phyloP scores from a whole-genome alignment of 805 yeast species.

The Sugiyamaella chiloensis region DNA sequence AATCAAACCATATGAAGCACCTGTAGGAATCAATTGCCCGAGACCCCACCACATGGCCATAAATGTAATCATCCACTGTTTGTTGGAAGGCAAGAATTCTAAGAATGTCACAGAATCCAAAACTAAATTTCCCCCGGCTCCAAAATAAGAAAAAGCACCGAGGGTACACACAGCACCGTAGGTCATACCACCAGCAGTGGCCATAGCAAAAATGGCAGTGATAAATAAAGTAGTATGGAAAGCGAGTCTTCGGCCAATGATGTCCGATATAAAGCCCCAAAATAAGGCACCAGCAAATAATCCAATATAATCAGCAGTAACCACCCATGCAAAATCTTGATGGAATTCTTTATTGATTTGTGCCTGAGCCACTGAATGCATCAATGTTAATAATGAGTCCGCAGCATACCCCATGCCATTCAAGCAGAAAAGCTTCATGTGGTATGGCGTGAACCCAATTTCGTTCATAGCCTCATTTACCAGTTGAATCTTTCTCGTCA shows the following conservation, averaged over 20 bases:
- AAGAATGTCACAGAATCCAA: slow-evolving; percentile 52
- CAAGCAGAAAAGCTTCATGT: slow-evolving; percentile 46
- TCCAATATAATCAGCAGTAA: slow-evolving; percentile 49
- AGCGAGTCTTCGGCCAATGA: slow-evolving; percentile 52
- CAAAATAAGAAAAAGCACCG: slow-evolving; percentile 43
- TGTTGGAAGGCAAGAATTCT: slow-evolving; percentile 50
- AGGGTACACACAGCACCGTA: slow-evolving; percentile 51
- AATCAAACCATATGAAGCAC: slow-evolving; percentile 55
- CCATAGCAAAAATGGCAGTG: slow-evolving; percentile 49
- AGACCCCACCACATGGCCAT: slow-evolving; percentile 63
- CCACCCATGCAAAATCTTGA: slow-evolving; percentile 42
- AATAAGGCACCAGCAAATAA: slow-evolving; percentile 51
- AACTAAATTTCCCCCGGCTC: slow-evolving; percentile 57
- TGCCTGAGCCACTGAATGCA: slow-evolving; percentile 46
- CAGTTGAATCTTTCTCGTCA: slow-evolving; percentile 26
- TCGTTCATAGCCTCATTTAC: slow-evolving; percentile 57
- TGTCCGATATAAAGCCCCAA: slow-evolving; percentile 56
- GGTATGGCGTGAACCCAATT: slow-evolving; percentile 59
- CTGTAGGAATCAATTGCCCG: slow-evolving; percentile 53
- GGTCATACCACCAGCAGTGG: slow-evolving; percentile 50
- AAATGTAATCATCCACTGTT: slow-evolving; percentile 51
- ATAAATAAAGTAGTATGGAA: slow-evolving; percentile 49
- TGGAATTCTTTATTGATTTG: slow-evolving; percentile 49
- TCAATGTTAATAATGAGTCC: slow-evolving; percentile 39
- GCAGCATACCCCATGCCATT: slow-evolving; percentile 56